phyloP scores from a whole-genome alignment of 2,329 filamentous ascomycete species.

The Trichoderma simmonsii region DNA sequence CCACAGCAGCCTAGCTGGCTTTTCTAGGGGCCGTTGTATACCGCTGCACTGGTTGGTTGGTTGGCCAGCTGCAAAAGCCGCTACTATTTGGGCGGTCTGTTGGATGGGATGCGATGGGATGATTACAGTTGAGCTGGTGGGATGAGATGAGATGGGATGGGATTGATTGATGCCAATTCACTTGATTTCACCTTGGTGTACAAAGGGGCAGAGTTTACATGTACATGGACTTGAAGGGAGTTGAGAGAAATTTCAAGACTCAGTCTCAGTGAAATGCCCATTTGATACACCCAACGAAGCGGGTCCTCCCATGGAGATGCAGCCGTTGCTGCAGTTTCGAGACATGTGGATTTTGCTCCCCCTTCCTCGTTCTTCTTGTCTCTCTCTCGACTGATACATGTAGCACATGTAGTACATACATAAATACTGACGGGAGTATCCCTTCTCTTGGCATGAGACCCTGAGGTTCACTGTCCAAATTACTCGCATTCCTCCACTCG shows the following conservation, averaged over 20 bases:
- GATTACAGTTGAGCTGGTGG: neutral
- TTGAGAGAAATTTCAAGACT: neutral
- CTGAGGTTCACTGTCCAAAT: neutral
- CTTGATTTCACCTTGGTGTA: neutral
- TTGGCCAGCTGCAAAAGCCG: neutral
- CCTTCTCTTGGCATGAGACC: neutral
- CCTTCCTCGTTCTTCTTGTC: neutral
- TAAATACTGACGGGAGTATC: neutral
- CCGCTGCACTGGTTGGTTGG: constrained; percentile 14
- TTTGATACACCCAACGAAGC: neutral
- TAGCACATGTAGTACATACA: neutral
- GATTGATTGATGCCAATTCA: neutral
- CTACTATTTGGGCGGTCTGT: neutral
- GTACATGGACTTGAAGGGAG: neutral
- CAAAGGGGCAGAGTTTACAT: neutral
- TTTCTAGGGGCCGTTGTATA: constrained; percentile 7
- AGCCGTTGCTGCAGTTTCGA: constrained; percentile 16
- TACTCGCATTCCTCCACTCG: constrained; percentile 14
- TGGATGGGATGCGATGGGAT: neutral
- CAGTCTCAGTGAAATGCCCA: neutral
- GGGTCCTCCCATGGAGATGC: constrained; percentile 12
- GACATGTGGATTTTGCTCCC: constrained; percentile 8
- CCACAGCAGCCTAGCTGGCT: constrained; percentile 10
- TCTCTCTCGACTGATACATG: neutral
- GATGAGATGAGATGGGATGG: neutral